These are phyloP conservation scores for Hanseniaspora nectarophila DNA, from an alignment of 805 yeast species.

Conservation along the genomic window DNA sequence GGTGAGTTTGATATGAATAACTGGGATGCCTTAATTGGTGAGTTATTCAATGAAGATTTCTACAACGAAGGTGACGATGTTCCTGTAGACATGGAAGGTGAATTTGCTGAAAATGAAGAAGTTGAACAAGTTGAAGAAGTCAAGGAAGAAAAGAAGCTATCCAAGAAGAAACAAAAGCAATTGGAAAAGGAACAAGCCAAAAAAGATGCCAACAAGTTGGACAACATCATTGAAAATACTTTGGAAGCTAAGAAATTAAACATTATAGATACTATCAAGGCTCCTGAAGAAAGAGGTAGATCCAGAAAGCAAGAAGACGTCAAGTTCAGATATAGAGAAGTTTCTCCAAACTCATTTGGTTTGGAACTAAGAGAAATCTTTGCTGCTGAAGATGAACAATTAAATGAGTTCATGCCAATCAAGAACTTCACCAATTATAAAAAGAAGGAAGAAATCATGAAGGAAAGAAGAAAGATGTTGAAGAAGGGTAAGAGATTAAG, in stretches of 20 bases:
- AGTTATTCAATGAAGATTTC: conserved; percentile 74
- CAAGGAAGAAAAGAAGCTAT: conserved; percentile 28
- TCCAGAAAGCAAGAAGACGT: conserved; percentile 33
- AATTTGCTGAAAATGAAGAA: conserved; percentile 30
- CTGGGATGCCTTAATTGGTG: conserved; percentile 81
- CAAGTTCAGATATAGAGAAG: conserved; percentile 78
- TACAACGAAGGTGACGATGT: conserved; percentile 39
- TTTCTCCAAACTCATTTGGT: conserved; percentile 89
- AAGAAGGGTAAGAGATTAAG: conserved; percentile 70
- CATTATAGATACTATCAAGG: conserved; percentile 57
- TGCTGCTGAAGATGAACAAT: conserved; percentile 73
- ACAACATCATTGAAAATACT: conserved; percentile 59
- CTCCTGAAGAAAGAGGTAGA: conserved; percentile 45
- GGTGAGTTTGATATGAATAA: conserved; percentile 83
- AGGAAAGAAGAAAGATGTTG: conserved; percentile 66
- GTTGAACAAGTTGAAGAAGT: conserved; percentile 21
- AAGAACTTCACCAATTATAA: conserved; percentile 87
- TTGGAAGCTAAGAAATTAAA: conserved; percentile 62
- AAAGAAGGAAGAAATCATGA: conserved; percentile 53
- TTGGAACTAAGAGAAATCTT: conserved; percentile 74
- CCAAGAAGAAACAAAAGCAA: conserved; percentile 41
- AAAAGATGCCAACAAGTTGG: conserved; percentile 49
- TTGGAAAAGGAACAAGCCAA: conserved; percentile 47
- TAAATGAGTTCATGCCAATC: conserved; percentile 75
- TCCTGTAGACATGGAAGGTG: conserved; percentile 45